Percentiles rank a stretch among this genome's conserved stretches.
These are phyloP conservation scores for Pleurotus tuoliensis DNA, from an alignment of 768 basidiomycete genomes.

Conservation along the genomic window DNA sequence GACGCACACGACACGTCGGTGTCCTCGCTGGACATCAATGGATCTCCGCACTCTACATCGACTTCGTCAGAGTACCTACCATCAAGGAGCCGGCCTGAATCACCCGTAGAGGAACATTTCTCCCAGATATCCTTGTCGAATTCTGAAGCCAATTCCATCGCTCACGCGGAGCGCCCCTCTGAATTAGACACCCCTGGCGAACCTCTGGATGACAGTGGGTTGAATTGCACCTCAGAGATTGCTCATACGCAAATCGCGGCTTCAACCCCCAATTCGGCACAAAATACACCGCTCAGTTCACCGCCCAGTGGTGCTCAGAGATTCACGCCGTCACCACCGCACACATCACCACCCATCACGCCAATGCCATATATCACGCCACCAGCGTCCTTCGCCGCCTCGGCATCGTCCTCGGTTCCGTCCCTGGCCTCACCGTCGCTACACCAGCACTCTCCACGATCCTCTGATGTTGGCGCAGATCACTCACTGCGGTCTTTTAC, in stretches of 20 bases:
- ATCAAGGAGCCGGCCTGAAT: constrained; percentile 1
- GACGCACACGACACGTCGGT: constrained; percentile 35
- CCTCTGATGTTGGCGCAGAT: constrained; percentile 20
- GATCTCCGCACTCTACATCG: constrained; percentile 11
- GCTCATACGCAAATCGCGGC: not conserved
- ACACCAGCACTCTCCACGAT: constrained; percentile 15
- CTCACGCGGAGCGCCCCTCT: not conserved
- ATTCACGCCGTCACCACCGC: not conserved
- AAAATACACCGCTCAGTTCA: not conserved
- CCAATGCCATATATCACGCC: constrained; percentile 9
- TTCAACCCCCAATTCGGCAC: not conserved
- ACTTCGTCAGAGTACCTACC: constrained; percentile 6
- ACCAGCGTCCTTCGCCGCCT: not conserved
- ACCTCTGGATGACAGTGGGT: not conserved
- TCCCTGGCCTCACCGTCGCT: constrained; percentile 8
- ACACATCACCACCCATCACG: constrained; percentile 2
- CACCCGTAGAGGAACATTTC: constrained; percentile 3
- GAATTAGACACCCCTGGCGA: not conserved
- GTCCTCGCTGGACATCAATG: constrained; percentile 57
- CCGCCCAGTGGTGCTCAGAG: not conserved
- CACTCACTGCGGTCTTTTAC: constrained; percentile 8
- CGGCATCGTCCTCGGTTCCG: not conserved
- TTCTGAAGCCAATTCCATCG: constrained; percentile 6
- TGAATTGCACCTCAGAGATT: not conserved
- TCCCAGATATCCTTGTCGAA: constrained; percentile 22